Conservation (phyloP, 148 eudicot species). For the Chenopodium berlandieri region DNA sequence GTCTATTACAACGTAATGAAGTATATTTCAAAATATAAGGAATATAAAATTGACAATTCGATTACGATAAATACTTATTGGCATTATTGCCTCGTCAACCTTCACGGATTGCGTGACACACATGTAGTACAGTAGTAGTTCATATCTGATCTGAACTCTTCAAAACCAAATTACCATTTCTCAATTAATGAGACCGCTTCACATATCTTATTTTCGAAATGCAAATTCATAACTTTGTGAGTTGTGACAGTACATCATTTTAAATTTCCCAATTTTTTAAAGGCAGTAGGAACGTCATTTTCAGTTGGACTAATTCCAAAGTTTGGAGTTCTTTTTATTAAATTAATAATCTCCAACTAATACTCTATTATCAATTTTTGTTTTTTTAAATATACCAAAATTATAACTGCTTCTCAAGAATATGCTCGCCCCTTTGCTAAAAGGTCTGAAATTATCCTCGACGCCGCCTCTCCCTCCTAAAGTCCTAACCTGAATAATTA, state of each 20-base stretch:
- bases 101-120: neutral
- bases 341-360: neutral
- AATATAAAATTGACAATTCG: no score
- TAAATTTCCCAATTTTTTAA: no score
- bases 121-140: neutral
- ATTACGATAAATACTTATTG: neutral
- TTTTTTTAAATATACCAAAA: neutral
- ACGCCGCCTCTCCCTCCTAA: conserved; percentile 4
- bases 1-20: no score
- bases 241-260: neutral
- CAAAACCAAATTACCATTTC: neutral
- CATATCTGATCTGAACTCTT: neutral
- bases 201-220: neutral
- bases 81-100: neutral
- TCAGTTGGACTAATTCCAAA: neutral
- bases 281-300: neutral
- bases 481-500: neutral
- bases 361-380: neutral
- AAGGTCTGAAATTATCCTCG: neutral
- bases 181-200: neutral
- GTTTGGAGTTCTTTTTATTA: neutral
- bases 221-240: neutral
- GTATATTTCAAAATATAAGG: no score
- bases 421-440: conserved; percentile 4
- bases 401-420: conserved; percentile 10